Base-by-base conservation (phyloP, 2,329 filamentous ascomycete genomes). In the Colletotrichum echinochloae region DNA sequence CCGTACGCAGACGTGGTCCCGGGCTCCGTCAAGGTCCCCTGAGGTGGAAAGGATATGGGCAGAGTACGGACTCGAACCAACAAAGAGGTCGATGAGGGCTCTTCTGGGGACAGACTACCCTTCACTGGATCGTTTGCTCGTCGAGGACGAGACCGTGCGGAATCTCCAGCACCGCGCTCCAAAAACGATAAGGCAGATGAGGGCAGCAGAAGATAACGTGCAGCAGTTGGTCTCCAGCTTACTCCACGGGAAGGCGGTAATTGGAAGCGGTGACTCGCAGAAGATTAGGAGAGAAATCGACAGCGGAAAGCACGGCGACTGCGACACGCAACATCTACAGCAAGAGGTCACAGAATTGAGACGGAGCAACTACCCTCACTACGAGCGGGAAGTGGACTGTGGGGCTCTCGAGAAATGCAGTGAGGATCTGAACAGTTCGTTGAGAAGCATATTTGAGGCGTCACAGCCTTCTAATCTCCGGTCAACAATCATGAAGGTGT, bases 401-500 rank as follows among this genome's bases (percentile, higher is more conserved):
- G n/a, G 11, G 16, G 23, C 37, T 16, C 26, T 68, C 12, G 41
- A 48, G 23, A 18, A 23, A 23, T 49, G 55, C 23, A 62, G 60
- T 37, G 30, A n/a, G 12, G 44, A 63, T 9, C 60, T 73, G 28
- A 73, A 73, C 48, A 20, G 28, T 18, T 35, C 48, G 3, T 33
- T 73, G 9, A 26, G 65, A 33, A 11, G 30, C 14, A 60, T 73
- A 20, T 60, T 73, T n/a, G 63, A 28, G 26, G 30, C 44, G 28
- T 28, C 30, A 16, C 44, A 12, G 14, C 46, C 26, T 30, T 39
- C 52, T 60, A 55, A 68, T 23, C 26, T 46, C 14, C 26, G 16
- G 11, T 4, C 60, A n/a, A 67, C 59, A 35, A 78, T 84, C 39
- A 78, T 76, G n/a, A 85, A 83, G 74, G 82, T 90, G 62, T 89